phyloP scores from a whole-genome alignment of 371 early-diverging fungal species.

The Zychaea mexicana region DNA sequence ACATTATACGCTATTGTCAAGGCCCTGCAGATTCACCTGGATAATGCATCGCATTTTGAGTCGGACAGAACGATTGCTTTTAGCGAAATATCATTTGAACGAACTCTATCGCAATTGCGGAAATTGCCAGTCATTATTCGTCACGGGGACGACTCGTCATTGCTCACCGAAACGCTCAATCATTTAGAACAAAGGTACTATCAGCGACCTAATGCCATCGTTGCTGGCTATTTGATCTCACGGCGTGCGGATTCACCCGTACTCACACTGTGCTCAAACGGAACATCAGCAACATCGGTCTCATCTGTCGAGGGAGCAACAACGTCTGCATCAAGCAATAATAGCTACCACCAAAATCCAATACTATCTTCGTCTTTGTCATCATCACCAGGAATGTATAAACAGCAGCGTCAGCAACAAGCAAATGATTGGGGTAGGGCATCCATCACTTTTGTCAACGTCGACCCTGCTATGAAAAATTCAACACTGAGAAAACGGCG shows the following conservation, averaged over 20 bases:
- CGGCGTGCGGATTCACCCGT: slow-evolving; percentile 24
- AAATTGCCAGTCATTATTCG: background rate
- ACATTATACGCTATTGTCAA: slow-evolving; percentile 34
- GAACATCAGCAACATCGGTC: background rate
- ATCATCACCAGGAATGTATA: background rate
- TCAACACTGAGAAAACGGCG: background rate
- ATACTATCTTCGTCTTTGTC: background rate
- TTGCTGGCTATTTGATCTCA: slow-evolving; percentile 6
- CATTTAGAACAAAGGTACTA: slow-evolving; percentile 1
- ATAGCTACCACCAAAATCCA: background rate
- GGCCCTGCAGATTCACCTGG: slow-evolving; percentile 42
- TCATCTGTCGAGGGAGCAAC: slow-evolving; percentile 5
- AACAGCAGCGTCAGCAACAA: background rate
- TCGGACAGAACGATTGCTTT: slow-evolving; percentile 20
- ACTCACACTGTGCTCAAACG: slow-evolving; percentile 35
- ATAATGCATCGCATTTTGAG: slow-evolving; percentile 26
- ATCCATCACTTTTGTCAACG: background rate
- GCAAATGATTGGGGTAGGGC: background rate
- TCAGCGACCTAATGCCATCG: slow-evolving; percentile 2
- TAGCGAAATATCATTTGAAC: slow-evolving; percentile 20
- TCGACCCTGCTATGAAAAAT: background rate
- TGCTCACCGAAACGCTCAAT: slow-evolving; percentile 7
- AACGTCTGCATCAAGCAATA: background rate
- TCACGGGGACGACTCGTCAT: background rate
- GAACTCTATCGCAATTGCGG: slow-evolving; percentile 5